Conservation (phyloP, 164 flowering plant species). For the Annona squamosa region DNA sequence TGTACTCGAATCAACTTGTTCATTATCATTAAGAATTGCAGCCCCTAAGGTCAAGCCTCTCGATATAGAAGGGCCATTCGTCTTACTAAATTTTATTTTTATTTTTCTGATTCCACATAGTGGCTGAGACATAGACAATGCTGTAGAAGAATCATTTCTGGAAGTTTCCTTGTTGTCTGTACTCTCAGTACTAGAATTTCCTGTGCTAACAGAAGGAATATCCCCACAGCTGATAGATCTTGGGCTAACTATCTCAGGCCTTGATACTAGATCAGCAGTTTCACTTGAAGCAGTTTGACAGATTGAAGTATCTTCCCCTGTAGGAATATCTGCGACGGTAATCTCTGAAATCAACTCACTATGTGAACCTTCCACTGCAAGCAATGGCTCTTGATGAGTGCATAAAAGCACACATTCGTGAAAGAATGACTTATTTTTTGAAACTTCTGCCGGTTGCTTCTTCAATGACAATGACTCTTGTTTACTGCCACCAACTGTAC, state of each 20-base stretch:
- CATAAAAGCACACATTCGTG: too few relatives aligned
- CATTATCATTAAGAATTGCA: constrained; percentile 21
- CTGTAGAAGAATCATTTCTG: constrained; percentile 32
- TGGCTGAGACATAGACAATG: constrained; percentile 41
- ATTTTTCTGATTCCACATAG: constrained; percentile 42
- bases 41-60: constrained; percentile 20
- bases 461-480: background rate
- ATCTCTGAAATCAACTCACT: constrained; percentile 24
- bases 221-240: constrained; percentile 1
- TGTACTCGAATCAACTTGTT: constrained; percentile 19
- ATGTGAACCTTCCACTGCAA: constrained; percentile 21
- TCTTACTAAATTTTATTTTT: constrained; percentile 34
- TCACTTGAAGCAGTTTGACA: constrained; percentile 31
- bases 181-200: constrained; percentile 17
- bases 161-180: constrained; percentile 27
- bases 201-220: constrained; percentile 16
- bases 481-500: too few relatives aligned
- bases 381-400: constrained; percentile 2
- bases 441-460: constrained; percentile 14
- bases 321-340: constrained; percentile 21
- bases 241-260: constrained; percentile 26
- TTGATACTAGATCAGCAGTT: constrained; percentile 39
- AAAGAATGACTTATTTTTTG: constrained; percentile 13
- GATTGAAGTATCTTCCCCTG: constrained; percentile 36
- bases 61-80: constrained; percentile 22